Evolutionary conservation across 345 rosid species (phyloP).

Genomic region (Melaleuca alternifolia): DNA sequence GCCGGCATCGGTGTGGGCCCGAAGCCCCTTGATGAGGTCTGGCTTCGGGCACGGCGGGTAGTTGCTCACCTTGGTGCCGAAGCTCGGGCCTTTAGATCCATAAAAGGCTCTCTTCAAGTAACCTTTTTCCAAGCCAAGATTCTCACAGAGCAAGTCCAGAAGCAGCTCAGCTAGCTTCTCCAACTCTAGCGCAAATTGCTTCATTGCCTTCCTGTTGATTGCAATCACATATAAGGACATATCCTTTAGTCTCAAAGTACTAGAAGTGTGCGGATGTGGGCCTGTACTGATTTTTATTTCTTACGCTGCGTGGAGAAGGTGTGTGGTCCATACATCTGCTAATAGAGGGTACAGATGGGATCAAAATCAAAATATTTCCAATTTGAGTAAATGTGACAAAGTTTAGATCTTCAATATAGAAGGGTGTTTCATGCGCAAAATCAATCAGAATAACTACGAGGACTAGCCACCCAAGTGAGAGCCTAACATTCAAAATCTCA

Average conservation of each 20-base stretch:
- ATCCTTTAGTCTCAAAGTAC: neutral
- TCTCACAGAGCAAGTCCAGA: constrained; percentile 57
- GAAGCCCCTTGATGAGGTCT: constrained; percentile 72
- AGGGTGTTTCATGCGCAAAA: neutral
- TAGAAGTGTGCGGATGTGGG: neutral
- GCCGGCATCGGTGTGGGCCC: constrained; percentile 98
- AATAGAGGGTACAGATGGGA: neutral
- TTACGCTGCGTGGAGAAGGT: neutral
- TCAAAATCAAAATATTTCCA: neutral
- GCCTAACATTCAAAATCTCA: neutral
- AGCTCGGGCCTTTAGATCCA: constrained; percentile 68
- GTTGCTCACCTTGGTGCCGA: constrained; percentile 85
- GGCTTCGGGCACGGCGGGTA: constrained; percentile 96
- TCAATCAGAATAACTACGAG: neutral
- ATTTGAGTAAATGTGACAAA: neutral
- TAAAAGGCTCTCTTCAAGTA: constrained; percentile 56
- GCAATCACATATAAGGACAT: neutral
- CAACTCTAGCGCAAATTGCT: constrained; percentile 38
- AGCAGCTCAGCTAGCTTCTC: constrained; percentile 61
- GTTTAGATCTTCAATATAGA: neutral
- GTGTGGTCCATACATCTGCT: neutral
- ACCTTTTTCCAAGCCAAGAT: constrained; percentile 73
- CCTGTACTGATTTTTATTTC: neutral
- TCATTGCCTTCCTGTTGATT: constrained; percentile 40
- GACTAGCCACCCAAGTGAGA: neutral